Evolutionary conservation across 306 rosid genomes (phyloP).

Genomic region (Lathyrus tuberosus): DNA sequence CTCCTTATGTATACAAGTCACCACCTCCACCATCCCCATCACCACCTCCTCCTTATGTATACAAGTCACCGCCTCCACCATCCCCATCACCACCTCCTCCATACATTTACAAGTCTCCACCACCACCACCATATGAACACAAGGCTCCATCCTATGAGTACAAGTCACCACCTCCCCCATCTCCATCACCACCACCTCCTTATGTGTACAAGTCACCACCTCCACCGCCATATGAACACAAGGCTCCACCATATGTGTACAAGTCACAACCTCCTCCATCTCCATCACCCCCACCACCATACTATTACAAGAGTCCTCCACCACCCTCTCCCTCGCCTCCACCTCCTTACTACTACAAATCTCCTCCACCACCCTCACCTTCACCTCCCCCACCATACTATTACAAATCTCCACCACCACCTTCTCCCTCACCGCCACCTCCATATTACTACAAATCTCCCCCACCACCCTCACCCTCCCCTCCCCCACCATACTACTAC

Average conservation of each 20-base stretch:
- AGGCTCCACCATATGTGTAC: background rate
- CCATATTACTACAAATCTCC: slow-evolving; percentile 14
- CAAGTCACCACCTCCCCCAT: background rate
- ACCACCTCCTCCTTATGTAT: slow-evolving; percentile 12
- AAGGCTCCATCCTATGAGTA: background rate
- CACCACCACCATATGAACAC: too few species aligned
- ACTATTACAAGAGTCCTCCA: background rate
- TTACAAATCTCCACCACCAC: slow-evolving; percentile 1
- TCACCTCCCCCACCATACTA: slow-evolving; percentile 8
- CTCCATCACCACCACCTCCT: slow-evolving; percentile 20
- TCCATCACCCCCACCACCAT: background rate
- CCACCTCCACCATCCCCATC: slow-evolving; percentile 9
- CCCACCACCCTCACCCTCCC: background rate
- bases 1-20: background rate
- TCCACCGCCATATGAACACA: background rate
- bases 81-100: too few species aligned
- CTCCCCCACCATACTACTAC: background rate
- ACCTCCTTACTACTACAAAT: background rate
- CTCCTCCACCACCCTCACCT: background rate
- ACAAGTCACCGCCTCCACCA: background rate
- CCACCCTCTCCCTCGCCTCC: background rate
- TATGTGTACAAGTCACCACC: slow-evolving; percentile 17
- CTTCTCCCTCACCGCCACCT: background rate
- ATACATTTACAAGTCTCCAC: background rate
- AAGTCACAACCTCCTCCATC: background rate